phyloP scores from a whole-genome alignment of 1,284 basidiomycete genomes.

The Singerocomus rubriflavus region DNA sequence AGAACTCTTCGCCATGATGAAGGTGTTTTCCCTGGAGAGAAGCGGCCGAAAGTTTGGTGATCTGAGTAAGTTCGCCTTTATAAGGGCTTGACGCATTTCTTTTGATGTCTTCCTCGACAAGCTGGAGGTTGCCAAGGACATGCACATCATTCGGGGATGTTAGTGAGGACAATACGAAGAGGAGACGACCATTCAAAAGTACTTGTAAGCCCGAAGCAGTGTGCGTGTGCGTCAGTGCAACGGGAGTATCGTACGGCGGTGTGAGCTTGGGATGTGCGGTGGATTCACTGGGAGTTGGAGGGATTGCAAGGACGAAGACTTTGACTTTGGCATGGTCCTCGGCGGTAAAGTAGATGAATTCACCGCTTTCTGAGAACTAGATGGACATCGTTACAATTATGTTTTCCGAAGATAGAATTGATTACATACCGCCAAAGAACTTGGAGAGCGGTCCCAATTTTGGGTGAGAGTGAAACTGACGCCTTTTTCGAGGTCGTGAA shows the following conservation, averaged over 20 bases:
- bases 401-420: not conserved
- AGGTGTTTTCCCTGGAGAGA: conserved; percentile 59
- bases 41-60: conserved; percentile 61
- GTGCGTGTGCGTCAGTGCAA: conserved; percentile 55
- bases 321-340: conserved; percentile 76
- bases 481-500: conserved; percentile 70
- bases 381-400: not conserved
- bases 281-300: conserved; percentile 54
- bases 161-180: conserved; percentile 69
- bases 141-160: conserved; percentile 74
- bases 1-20: conserved; percentile 70
- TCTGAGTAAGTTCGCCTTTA: conserved; percentile 41
- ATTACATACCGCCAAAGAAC: conserved; percentile 27
- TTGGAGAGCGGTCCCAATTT: conserved; percentile 80
- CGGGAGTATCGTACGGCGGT: conserved; percentile 49
- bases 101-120: conserved; percentile 39
- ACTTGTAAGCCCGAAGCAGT: conserved; percentile 60
- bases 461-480: conserved; percentile 71
- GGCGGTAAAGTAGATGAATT: conserved; percentile 68
- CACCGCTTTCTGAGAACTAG: conserved; percentile 72
- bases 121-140: conserved; percentile 48
- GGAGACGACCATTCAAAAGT: conserved; percentile 54
- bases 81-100: conserved; percentile 28
- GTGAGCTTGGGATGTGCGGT: conserved; percentile 49
- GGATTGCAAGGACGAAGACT: conserved; percentile 66